Base-by-base conservation (phyloP, 2,329 filamentous ascomycete genomes). In the Penicillium sp. region DNA sequence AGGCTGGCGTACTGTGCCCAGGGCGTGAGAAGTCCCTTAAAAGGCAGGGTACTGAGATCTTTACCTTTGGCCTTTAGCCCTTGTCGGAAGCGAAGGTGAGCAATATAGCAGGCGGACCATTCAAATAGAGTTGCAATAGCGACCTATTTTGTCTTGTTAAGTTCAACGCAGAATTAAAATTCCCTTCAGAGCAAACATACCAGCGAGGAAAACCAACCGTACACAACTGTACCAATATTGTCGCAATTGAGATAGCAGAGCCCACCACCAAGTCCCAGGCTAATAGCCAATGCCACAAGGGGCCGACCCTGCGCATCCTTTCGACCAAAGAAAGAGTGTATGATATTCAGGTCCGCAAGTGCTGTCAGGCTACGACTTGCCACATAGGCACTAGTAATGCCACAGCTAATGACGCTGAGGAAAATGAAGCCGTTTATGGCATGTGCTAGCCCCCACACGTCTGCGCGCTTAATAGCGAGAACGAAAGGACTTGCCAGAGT, bases 341-440 rank as follows among this genome's bases (percentile, higher is more conserved):
- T 57, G 8, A 68, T 55, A 1, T 66, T 60, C 29, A 73, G 49
- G 29, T 74, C 71, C 0, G 70, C 60, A 22, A 73, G 52, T 1
- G 70, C 68, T n/a, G 70, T 70, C 21, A 74, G 53, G 54, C 68
- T 69, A 16, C 71, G 66, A 53, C 69, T 73, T 0, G 70, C 67
- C 8, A 74, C 64, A 46, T 74, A 74, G 8, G 68, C 63, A 54
- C 69, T 71, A 1, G 72, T 74, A 10, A 73, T 69, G 1, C 69
- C 70, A 51, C 71, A 73, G 55, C 67, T 70, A 24, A 73, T 68
- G 9, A 74, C 72, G 6, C 66, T 70, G 9, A 74, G 49, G 51
- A 74, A 74, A 29, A 73, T 71, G 41, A 73, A 73, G 3, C 66
- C 70, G 48, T 74, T 74, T 39, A 73, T 67, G 1, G 62, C 59